Percentiles rank a stretch among this genome's conserved stretches.
These are phyloP conservation scores for Ilyonectria mors-panacis DNA, from an alignment of 2,329 filamentous ascomycete genomes.

Conservation along the genomic window DNA sequence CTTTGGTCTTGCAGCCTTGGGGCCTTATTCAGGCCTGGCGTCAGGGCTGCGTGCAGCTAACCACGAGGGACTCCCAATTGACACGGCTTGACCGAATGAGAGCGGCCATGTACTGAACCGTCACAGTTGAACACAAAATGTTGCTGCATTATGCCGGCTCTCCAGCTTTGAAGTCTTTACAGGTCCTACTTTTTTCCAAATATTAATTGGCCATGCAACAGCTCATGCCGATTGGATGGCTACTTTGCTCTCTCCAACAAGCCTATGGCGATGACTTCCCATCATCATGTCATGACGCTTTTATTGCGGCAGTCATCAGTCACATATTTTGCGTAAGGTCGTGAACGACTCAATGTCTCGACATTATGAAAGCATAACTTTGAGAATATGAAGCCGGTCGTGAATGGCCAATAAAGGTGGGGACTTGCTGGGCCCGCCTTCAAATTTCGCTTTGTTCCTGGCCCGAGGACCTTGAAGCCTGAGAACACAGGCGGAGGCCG, in stretches of 20 bases:
- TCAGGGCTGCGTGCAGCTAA: neutral
- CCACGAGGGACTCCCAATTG: neutral
- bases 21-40: neutral
- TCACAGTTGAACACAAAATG: neutral
- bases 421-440: neutral
- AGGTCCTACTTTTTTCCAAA: no score
- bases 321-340: constrained; percentile 3
- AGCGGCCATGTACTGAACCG: neutral
- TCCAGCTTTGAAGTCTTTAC: no score
- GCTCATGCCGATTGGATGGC: neutral
- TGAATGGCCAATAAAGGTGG: neutral
- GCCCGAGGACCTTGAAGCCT: constrained; percentile 22
- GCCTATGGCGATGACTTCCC: no score
- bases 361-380: neutral
- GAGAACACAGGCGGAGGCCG: constrained; percentile 3
- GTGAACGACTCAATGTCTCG: neutral
- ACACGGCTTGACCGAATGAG: neutral
- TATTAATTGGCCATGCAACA: no score
- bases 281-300: no score
- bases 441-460: constrained; percentile 3
- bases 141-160: no score
- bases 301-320: neutral
- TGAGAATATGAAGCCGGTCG: neutral
- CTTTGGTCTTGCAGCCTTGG: constrained; percentile 4
- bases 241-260: neutral